Conservation (phyloP, 495 filamentous ascomycete species). For the Hypoxylon cercidicola region DNA sequence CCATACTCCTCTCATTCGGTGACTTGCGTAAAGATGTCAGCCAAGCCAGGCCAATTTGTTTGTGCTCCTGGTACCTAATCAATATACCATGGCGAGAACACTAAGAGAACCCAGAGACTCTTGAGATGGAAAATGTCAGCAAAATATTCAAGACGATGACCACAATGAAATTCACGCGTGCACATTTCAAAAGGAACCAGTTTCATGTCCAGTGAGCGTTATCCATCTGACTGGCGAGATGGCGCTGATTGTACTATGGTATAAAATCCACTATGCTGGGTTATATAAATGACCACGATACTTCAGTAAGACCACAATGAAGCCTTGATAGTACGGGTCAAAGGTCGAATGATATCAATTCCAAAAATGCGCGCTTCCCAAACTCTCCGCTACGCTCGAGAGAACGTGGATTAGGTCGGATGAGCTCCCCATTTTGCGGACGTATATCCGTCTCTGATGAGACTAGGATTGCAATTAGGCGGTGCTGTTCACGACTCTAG, state of each 20-base stretch:
- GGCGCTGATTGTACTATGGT: conserved; percentile 45
- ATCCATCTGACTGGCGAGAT: conserved; percentile 43
- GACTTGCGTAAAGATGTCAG: background rate
- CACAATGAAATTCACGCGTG: conserved; percentile 1
- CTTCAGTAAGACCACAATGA: conserved; percentile 9
- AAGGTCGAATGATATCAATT: conserved; percentile 34
- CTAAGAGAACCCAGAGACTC: background rate
- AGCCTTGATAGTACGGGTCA: conserved; percentile 15
- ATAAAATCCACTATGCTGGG: conserved; percentile 22
- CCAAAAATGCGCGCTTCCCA: conserved; percentile 26
- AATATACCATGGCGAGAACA: background rate
- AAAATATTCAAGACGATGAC: background rate
- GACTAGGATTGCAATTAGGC: conserved; percentile 34
- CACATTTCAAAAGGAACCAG: background rate
- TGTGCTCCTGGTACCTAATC: background rate
- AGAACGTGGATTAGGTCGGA: conserved; percentile 47
- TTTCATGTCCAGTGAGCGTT: conserved; percentile 42
- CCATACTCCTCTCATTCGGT: no score
- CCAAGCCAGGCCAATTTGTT: background rate
- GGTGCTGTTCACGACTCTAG: conserved; percentile 30
- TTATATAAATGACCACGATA: conserved; percentile 27
- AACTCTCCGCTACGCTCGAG: conserved; percentile 44
- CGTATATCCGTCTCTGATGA: conserved; percentile 12
- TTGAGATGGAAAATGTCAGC: background rate
- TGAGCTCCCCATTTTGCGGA: conserved; percentile 45